Evolutionary conservation across 2,329 filamentous ascomycete species (phyloP).

Genomic region (Aspergillaceae sp.): DNA sequence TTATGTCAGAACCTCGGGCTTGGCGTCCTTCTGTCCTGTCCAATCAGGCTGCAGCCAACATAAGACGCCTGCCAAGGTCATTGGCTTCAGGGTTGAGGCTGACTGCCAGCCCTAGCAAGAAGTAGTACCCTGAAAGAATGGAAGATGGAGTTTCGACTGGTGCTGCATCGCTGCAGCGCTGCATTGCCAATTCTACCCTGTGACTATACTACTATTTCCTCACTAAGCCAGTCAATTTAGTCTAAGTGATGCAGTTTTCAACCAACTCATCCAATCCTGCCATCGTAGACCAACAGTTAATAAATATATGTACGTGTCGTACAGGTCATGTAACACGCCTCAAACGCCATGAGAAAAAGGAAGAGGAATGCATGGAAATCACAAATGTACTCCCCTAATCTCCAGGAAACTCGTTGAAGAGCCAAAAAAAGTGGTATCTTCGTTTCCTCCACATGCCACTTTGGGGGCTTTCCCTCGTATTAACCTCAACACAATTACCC

Average conservation of each 20-base stretch:
- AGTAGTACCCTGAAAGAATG: too few species aligned
- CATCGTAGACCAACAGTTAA: background rate
- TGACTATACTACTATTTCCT: background rate
- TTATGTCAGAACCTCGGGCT: background rate
- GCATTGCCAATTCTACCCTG: too few species aligned
- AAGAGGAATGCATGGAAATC: constrained; percentile 1
- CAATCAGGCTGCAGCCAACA: background rate
- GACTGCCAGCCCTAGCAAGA: too few species aligned
- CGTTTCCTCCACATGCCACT: constrained; percentile 4
- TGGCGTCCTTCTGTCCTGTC: background rate
- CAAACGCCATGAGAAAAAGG: constrained; percentile 19
- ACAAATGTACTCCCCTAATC: background rate
- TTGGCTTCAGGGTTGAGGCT: too few species aligned
- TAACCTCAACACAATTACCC: background rate
- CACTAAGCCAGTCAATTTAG: background rate
- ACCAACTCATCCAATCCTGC: background rate
- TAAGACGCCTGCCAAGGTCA: background rate
- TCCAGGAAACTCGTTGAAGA: background rate
- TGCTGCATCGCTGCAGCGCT: too few species aligned
- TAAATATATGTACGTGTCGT: constrained; percentile 12
- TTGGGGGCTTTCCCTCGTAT: background rate
- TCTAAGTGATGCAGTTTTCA: background rate
- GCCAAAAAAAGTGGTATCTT: constrained; percentile 7
- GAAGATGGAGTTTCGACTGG: too few species aligned
- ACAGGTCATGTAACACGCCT: constrained; percentile 19